Evolutionary conservation across 1,284 basidiomycete species (phyloP).

Genomic region (Cutaneotrichosporon mucoides): DNA sequence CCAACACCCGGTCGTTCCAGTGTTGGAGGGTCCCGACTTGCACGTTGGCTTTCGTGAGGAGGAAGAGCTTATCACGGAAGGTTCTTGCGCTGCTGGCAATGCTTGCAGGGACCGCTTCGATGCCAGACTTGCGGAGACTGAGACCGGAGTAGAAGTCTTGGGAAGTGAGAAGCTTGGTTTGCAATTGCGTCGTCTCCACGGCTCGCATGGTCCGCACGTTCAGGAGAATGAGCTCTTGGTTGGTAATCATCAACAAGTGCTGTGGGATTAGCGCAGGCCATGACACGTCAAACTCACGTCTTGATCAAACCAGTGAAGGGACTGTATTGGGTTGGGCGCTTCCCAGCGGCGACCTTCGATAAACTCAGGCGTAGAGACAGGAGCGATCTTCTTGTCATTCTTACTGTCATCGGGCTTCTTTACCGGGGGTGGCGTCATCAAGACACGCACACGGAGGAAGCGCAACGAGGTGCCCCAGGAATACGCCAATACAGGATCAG

Average conservation of each 20-base stretch:
- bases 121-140: constrained; percentile 8
- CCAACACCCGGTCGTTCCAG: constrained; percentile 90
- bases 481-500: constrained; percentile 69
- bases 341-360: constrained; percentile 43
- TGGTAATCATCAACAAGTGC: constrained; percentile 56
- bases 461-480: constrained; percentile 70
- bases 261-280: constrained; percentile 15
- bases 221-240: constrained; percentile 62
- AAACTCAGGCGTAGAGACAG: constrained; percentile 34
- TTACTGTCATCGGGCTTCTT: neutral
- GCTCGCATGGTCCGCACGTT: constrained; percentile 55
- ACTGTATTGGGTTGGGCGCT: constrained; percentile 44
- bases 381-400: constrained; percentile 9
- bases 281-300: constrained; percentile 33
- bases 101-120: constrained; percentile 12
- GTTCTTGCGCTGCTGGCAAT: constrained; percentile 69
- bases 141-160: constrained; percentile 34
- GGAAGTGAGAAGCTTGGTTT: constrained; percentile 36
- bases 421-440: constrained; percentile 28
- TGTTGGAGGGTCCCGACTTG: constrained; percentile 82
- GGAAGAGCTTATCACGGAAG: constrained; percentile 87
- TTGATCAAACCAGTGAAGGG: constrained; percentile 53
- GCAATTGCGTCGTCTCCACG: constrained; percentile 44
- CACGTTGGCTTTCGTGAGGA: constrained; percentile 61
- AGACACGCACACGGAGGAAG: constrained; percentile 58